phyloP scores from a whole-genome alignment of 768 basidiomycete genomes.

The Amylocystis lapponica region DNA sequence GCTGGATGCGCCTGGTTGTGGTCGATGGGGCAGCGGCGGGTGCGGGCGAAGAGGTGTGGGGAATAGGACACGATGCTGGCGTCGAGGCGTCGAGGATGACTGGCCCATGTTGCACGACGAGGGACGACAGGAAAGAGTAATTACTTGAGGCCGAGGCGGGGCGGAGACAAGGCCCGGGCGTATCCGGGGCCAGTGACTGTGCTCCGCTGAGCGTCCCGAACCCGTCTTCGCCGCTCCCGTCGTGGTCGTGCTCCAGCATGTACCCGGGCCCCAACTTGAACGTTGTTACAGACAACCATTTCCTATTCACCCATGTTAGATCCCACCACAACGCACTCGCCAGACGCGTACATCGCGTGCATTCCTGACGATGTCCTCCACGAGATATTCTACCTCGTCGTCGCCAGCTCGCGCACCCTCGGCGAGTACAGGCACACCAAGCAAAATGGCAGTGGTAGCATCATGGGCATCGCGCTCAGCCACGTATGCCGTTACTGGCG shows the following conservation, averaged over 20 bases:
- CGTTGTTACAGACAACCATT: too few relatives aligned
- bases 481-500: constrained; percentile 4
- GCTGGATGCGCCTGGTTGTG: constrained; percentile 26
- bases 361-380: constrained; percentile 1
- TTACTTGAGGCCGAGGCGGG: too few relatives aligned
- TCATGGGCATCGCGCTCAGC: not conserved
- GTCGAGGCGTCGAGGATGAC: constrained; percentile 17
- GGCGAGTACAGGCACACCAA: not conserved
- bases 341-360: too few relatives aligned
- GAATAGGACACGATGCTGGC: constrained; percentile 17
- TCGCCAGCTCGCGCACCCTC: not conserved
- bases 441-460: not conserved
- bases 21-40: constrained; percentile 36
- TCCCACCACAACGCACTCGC: too few relatives aligned
- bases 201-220: too few relatives aligned
- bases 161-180: too few relatives aligned
- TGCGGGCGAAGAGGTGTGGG: constrained; percentile 15
- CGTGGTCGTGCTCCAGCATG: too few relatives aligned
- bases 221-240: too few relatives aligned
- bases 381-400: not conserved
- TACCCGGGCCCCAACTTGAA: too few relatives aligned
- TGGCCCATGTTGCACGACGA: constrained; percentile 27
- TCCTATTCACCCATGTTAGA: too few relatives aligned
- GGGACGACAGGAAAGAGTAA: too few relatives aligned
- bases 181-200: too few relatives aligned